phyloP scores from a whole-genome alignment of 306 rosid species.

The Vigna radiata region DNA sequence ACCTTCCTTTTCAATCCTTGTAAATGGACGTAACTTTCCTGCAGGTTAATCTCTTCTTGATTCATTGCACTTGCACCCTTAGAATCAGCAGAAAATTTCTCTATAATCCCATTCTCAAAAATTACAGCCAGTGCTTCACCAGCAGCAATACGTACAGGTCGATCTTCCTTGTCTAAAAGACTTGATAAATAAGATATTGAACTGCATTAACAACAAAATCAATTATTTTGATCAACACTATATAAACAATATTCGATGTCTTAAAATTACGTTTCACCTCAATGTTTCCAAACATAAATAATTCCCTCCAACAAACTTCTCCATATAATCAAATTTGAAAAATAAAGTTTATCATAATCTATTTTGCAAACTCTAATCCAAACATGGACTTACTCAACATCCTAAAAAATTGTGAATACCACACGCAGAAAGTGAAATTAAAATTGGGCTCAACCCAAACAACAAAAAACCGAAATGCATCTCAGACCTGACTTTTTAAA shows the following conservation, averaged over 20 bases:
- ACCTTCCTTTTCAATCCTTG: constrained; percentile 86
- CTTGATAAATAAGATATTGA: constrained; percentile 75
- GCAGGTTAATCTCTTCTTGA: constrained; percentile 62
- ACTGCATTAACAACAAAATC: constrained; percentile 56
- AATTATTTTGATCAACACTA: background rate
- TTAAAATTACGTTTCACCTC: background rate
- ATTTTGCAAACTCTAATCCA: background rate
- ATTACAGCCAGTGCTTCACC: constrained; percentile 93
- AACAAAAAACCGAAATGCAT: background rate
- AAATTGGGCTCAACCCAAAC: background rate
- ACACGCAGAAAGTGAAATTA: too few relatives aligned
- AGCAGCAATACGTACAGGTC: constrained; percentile 85
- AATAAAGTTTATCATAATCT: background rate
- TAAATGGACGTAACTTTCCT: constrained; percentile 58
- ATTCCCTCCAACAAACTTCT: background rate
- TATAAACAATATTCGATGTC: background rate
- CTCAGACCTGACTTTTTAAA: background rate
- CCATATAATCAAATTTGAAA: background rate
- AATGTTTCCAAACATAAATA: too few relatives aligned
- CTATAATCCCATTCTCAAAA: constrained; percentile 78
- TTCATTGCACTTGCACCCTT: constrained; percentile 49
- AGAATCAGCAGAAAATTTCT: constrained; percentile 60
- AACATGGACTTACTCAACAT: background rate
- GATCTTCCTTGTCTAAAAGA: constrained; percentile 91
- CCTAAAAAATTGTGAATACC: too few relatives aligned